phyloP scores from a whole-genome alignment of 1,284 basidiomycete genomes.

The Thelephora terrestris region DNA sequence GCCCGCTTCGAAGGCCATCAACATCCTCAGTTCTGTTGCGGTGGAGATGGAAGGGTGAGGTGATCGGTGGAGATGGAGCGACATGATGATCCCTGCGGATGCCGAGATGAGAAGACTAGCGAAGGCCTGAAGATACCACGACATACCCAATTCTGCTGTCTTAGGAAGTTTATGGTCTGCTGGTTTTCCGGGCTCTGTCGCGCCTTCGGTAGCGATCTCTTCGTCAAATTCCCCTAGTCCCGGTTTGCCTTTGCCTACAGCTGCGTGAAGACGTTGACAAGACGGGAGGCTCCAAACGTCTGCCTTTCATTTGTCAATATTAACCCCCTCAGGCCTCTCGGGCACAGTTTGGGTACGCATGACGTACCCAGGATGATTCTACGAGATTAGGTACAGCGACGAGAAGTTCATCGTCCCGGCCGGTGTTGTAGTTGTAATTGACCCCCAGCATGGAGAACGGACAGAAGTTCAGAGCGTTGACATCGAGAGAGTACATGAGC shows the following conservation, averaged over 20 bases:
- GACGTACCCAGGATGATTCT: constrained; percentile 70
- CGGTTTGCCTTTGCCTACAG: constrained; percentile 47
- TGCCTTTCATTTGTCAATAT: constrained; percentile 36
- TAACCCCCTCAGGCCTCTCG: background rate
- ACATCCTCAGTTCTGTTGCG: constrained; percentile 37
- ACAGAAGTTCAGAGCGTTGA: constrained; percentile 88
- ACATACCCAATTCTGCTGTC: constrained; percentile 18
- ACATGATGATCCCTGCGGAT: constrained; percentile 73
- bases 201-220: too few relatives aligned
- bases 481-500: constrained; percentile 60
- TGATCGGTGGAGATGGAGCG: constrained; percentile 54
- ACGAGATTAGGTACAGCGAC: constrained; percentile 80
- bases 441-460: constrained; percentile 52
- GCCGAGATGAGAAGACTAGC: background rate
- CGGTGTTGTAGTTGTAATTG: constrained; percentile 4
- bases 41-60: constrained; percentile 22
- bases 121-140: background rate
- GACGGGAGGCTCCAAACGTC: constrained; percentile 72
- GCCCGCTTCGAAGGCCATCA: constrained; percentile 79
- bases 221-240: too few relatives aligned
- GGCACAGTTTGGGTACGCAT: background rate
- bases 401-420: constrained; percentile 28
- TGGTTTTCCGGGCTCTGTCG: too few relatives aligned
- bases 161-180: too few relatives aligned
- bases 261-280: constrained; percentile 62